These are phyloP conservation scores for Noccaea bulbosa DNA, from an alignment of 345 rosid genomes.

Conservation along the genomic window DNA sequence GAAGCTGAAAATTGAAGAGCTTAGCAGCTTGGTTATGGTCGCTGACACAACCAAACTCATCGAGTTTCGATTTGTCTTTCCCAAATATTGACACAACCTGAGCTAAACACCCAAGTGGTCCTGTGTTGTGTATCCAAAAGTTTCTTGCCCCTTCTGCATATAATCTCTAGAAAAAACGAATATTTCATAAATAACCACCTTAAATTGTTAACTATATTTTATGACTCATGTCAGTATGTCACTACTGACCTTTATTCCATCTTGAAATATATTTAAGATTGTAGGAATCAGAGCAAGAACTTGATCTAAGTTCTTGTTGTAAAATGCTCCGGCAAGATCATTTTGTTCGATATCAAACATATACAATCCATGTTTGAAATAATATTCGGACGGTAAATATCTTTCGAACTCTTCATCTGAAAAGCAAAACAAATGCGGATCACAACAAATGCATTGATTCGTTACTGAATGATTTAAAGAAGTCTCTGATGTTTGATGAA, in stretches of 20 bases:
- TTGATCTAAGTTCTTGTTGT: slow-evolving; percentile 43
- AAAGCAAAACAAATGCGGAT: background rate
- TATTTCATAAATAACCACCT: background rate
- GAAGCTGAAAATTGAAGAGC: slow-evolving; percentile 50
- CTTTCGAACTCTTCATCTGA: slow-evolving; percentile 45
- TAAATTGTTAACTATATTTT: no score
- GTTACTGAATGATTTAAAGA: background rate
- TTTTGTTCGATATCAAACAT: slow-evolving; percentile 70
- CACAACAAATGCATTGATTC: background rate
- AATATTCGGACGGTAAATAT: slow-evolving; percentile 50
- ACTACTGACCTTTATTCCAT: slow-evolving; percentile 46
- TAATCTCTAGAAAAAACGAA: slow-evolving; percentile 44
- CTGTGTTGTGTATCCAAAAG: slow-evolving; percentile 79
- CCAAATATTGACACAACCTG: slow-evolving; percentile 44
- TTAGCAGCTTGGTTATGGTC: slow-evolving; percentile 56
- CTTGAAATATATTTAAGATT: slow-evolving; percentile 46
- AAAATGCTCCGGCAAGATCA: slow-evolving; percentile 52
- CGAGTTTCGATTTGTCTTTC: slow-evolving; percentile 44
- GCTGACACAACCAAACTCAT: slow-evolving; percentile 53
- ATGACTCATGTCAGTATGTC: background rate
- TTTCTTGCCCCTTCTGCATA: slow-evolving; percentile 52
- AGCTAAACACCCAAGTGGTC: slow-evolving; percentile 75
- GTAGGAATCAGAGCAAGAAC: slow-evolving; percentile 51
- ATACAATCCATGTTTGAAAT: slow-evolving; percentile 53
- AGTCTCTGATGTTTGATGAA: background rate